Base-by-base conservation (phyloP, 1,284 basidiomycete genomes). In the Marasmius sp. region DNA sequence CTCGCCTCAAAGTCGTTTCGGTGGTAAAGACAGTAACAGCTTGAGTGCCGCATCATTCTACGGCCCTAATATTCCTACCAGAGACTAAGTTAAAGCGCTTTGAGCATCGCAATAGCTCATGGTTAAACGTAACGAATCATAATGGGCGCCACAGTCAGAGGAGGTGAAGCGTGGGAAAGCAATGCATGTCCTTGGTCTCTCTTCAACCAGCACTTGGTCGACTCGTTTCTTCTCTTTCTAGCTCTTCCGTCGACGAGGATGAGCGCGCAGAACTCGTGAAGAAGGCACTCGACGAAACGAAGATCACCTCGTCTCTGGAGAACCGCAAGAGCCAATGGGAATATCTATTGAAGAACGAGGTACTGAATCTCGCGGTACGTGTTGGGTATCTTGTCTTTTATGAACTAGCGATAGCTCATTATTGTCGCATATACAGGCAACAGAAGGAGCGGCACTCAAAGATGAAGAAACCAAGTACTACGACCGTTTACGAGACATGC, bases 251-350 rank as follows among this genome's bases (percentile, higher is more conserved):
- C 55, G 73, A 82, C 51, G 80, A 82, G 65, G 68, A 72, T 1
- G 67, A 71, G 1, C 79, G 92, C 41, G 74, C 85, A 65, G 70
- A 75, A 22, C 75, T 84, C 2, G 86, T 91, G 1, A 71, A 72
- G 34, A 73, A 75, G 43, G 78, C 80, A 2, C 68, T 91, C 34
- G 64, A 65, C 33, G 76, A 82, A n/a, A 76, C 82, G 0, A 76
- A 75, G 48, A 69, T 71, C 34, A 78, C 75, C 49, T 74, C 77
- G 1, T 81, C 83, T 4, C 69, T 77, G 10, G 89, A 91, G 58
- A 86, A 83, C 62, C 74, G 82, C 63, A 87, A 84, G 72, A 84
- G 79, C 50, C 85, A 85, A 68, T 92, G 91, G 91, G 91, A 93
- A 68, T 84, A 83, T 67, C 74, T 86, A 48, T 74, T 92, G 47